These are phyloP conservation scores for Penicillium nordicum DNA, from an alignment of 2,329 filamentous ascomycete genomes.

Conservation along the genomic window DNA sequence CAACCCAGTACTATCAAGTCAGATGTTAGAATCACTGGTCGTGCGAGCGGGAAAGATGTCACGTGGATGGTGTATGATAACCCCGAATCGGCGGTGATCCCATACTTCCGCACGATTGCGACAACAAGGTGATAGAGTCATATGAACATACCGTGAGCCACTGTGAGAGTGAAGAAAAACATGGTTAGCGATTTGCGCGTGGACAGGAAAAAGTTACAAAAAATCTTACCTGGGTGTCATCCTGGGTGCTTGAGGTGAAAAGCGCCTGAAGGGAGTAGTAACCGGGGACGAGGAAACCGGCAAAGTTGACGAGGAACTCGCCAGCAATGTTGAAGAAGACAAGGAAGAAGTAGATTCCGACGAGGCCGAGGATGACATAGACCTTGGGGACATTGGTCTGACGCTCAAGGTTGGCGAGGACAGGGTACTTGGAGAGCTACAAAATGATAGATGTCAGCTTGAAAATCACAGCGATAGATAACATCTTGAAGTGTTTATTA, in stretches of 20 bases:
- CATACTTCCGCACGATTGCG: conserved; percentile 10
- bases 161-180: conserved; percentile 32
- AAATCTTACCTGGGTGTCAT: conserved; percentile 61
- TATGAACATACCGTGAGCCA: conserved; percentile 57
- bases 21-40: conserved; percentile 12
- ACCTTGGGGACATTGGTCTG: conserved; percentile 67
- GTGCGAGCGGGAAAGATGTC: conserved; percentile 14
- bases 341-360: conserved; percentile 65
- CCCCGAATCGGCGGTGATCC: conserved; percentile 6
- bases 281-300: conserved; percentile 62
- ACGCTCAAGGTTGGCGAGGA: conserved; percentile 66
- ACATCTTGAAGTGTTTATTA: neutral
- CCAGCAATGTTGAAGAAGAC: conserved; percentile 70
- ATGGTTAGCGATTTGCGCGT: conserved; percentile 17
- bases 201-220: neutral
- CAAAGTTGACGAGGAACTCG: conserved; percentile 65
- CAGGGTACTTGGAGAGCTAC: conserved; percentile 64
- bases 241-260: conserved; percentile 57
- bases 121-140: conserved; percentile 12
- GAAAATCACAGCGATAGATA: neutral
- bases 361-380: conserved; percentile 63
- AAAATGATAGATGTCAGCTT: conserved; percentile 3
- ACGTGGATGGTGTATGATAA: conserved; percentile 24
- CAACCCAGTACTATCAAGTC: conserved; percentile 60
- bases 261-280: conserved; percentile 65